Percentiles rank a stretch among this genome's conserved stretches.
These are phyloP conservation scores for Suhomyces sp. DNA, from an alignment of 805 yeast genomes.

Conservation along the genomic window DNA sequence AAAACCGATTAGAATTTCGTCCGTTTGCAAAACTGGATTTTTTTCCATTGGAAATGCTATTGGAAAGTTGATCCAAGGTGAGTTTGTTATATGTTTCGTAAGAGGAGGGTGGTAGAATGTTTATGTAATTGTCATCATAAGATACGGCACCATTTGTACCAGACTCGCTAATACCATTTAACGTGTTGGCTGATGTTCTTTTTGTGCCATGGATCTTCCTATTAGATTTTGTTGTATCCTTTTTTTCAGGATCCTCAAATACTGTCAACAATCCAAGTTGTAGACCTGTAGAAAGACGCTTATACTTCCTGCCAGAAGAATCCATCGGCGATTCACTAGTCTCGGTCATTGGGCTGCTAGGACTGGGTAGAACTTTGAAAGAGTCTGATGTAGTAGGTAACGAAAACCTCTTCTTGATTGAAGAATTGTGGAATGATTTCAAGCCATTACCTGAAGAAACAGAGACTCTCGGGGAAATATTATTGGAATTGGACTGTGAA, in stretches of 20 bases:
- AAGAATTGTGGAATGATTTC: constrained; percentile 34
- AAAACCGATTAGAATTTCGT: constrained; percentile 38
- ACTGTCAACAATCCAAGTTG: constrained; percentile 39
- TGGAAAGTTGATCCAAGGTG: constrained; percentile 36
- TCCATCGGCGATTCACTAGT: constrained; percentile 7
- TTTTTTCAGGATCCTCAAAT: constrained; percentile 26
- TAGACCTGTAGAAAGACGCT: constrained; percentile 35
- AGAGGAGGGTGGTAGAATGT: constrained; percentile 18
- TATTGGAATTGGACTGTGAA: constrained; percentile 6
- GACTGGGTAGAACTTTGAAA: constrained; percentile 1
- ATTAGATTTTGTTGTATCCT: background rate
- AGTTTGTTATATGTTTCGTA: constrained; percentile 34
- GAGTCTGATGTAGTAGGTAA: constrained; percentile 11
- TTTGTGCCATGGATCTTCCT: background rate
- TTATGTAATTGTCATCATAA: constrained; percentile 27
- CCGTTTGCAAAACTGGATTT: constrained; percentile 8
- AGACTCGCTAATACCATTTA: background rate
- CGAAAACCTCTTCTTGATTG: constrained; percentile 26
- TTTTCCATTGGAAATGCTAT: constrained; percentile 10
- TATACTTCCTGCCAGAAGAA: constrained; percentile 22
- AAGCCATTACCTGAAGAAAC: constrained; percentile 13
- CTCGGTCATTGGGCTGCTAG: background rate
- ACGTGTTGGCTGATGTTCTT: background rate
- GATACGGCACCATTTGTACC: constrained; percentile 5
- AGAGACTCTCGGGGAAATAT: constrained; percentile 6